Base-by-base conservation (phyloP, 495 filamentous ascomycete genomes). In the Ramalina intermedia region DNA sequence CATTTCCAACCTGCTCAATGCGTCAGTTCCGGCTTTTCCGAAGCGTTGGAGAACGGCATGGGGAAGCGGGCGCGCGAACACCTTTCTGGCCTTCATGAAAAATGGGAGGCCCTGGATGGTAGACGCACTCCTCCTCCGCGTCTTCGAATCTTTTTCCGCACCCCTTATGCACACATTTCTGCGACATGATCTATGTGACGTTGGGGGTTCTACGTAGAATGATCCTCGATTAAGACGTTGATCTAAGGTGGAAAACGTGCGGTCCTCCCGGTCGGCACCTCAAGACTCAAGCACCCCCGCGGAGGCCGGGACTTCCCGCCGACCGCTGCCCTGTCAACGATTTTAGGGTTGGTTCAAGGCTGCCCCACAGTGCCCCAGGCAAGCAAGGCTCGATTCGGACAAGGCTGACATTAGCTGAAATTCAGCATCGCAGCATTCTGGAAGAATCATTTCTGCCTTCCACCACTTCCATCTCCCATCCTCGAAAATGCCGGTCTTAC, bases 11-110 rank as follows among this genome's bases (percentile, higher is more conserved):
- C 91, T 96, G 63, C 14, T 13, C 29, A 23, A 51, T 39, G 51
- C 38, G 41, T 55, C 41, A 52, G 43, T 46, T 20, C 12, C 17
- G 29, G 11, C n/a, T 48, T 41, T 45, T 45, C 43, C 20, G 23
- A 33, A 35, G n/a, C 36, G 38, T 37, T 41, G 36, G 17, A 40
- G 21, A 56, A 46, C 36, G 39, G 46, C 47, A 47, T 41, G 51
- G 41, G 41, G 48, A 51, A 48, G 60, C 52, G 46, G 61, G 55
- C 56, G 52, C 49, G 63, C 66, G 64, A 64, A 67, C 66, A 95
- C 91, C 91, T 81, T 98, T 98, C 67, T 96, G 90, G 38, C 91
- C 91, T 70, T 99, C 91, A 63, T 99, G 91, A 65, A 99, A 99
- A 59, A 93, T 72, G 48, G 89, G 88, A 41, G 87, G 89, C 37